Evolutionary conservation across 768 basidiomycete species (phyloP).

Genomic region (Paxillus ammoniavirescens): DNA sequence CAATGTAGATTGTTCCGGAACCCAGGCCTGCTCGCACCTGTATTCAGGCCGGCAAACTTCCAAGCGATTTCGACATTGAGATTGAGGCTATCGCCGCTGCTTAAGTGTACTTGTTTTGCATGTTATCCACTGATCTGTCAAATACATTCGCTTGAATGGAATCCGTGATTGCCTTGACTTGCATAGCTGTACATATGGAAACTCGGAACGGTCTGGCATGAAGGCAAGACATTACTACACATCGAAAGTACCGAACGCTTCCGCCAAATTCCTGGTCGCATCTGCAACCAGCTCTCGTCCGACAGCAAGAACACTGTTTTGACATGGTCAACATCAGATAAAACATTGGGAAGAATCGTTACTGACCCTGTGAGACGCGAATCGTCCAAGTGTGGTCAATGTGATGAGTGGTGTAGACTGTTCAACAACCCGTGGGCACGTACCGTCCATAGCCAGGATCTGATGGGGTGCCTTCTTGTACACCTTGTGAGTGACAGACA

Average conservation of each 20-base stretch:
- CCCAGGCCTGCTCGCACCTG: conserved; percentile 75
- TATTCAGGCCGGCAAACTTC: conserved; percentile 70
- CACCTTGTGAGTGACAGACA: conserved; percentile 51
- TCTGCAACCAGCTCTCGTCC: conserved; percentile 39
- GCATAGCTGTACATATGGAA: not conserved
- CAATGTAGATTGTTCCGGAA: conserved; percentile 35
- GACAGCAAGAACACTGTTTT: conserved; percentile 34
- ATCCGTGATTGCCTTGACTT: not conserved
- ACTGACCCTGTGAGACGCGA: conserved; percentile 21
- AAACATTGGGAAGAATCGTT: not conserved
- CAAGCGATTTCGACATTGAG: conserved; percentile 70
- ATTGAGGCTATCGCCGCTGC: conserved; percentile 64
- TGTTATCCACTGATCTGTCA: not conserved
- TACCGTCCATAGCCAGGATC: conserved; percentile 75
- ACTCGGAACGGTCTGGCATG: not conserved
- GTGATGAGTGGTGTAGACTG: not conserved
- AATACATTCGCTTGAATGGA: not conserved
- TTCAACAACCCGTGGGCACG: conserved; percentile 16
- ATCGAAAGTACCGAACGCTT: conserved; percentile 27
- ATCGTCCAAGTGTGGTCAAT: not conserved
- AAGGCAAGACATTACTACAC: not conserved
- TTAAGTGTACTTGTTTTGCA: conserved; percentile 1
- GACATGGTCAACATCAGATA: conserved; percentile 11
- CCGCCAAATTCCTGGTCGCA: conserved; percentile 33
- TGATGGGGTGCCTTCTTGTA: conserved; percentile 71